Conservation (phyloP, 2,329 filamentous ascomycete genomes). For the Ceratocystis albifundus region DNA sequence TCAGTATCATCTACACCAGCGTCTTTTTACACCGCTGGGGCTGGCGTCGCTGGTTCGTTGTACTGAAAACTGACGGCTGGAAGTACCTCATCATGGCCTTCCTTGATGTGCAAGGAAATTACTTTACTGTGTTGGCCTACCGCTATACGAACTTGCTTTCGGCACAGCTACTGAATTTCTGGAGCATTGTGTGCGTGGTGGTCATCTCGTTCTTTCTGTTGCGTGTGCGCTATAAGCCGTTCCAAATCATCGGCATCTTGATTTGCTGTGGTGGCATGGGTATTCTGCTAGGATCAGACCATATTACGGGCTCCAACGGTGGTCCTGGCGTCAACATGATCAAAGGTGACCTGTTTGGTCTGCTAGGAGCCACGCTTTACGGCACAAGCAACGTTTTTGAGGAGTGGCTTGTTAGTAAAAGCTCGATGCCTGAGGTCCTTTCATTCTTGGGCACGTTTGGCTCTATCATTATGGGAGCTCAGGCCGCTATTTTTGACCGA, state of each 20-base stretch:
- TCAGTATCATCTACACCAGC: slow-evolving; percentile 70
- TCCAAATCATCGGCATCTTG: slow-evolving; percentile 77
- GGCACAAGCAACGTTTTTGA: slow-evolving; percentile 84
- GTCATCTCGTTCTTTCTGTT: slow-evolving; percentile 71
- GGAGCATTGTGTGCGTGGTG: slow-evolving; percentile 91
- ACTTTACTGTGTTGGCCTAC: slow-evolving; percentile 93
- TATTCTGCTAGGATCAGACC: slow-evolving; percentile 74
- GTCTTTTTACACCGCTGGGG: slow-evolving; percentile 73
- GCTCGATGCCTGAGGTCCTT: slow-evolving; percentile 84
- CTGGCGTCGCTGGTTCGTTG: slow-evolving; percentile 51
- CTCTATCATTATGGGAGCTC: slow-evolving; percentile 80
- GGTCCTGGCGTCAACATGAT: slow-evolving; percentile 58
- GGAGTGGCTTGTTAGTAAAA: slow-evolving; percentile 81
- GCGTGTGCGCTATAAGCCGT: slow-evolving; percentile 75
- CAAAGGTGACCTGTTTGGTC: slow-evolving; percentile 85
- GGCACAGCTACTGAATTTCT: slow-evolving; percentile 95
- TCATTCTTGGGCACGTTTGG: slow-evolving; percentile 83
- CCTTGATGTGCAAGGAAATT: slow-evolving; percentile 92
- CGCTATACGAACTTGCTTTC: slow-evolving; percentile 83
- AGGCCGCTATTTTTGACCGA: slow-evolving; percentile 87
- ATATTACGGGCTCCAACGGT: slow-evolving; percentile 64
- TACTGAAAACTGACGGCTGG: slow-evolving; percentile 68
- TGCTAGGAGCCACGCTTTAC: slow-evolving; percentile 83
- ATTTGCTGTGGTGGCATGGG: slow-evolving; percentile 86
- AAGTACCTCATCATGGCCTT: slow-evolving; percentile 88